Evolutionary conservation across 2,329 filamentous ascomycete species (phyloP), one percentile per base, ranked within the genome.

Genomic region (Calonectria crousiana): DNA sequence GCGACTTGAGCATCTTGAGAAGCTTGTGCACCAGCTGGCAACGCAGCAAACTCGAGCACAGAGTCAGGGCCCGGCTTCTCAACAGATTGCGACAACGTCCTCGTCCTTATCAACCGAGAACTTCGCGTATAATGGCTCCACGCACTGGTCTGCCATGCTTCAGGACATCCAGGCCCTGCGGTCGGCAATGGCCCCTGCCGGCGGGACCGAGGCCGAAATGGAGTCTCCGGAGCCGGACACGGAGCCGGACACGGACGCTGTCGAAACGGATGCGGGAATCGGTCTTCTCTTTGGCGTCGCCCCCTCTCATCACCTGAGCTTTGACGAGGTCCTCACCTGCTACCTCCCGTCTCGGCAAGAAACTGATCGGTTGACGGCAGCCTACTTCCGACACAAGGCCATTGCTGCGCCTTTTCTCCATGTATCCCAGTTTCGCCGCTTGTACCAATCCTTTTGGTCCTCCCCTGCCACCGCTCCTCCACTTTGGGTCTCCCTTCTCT

Each of bases 331-430:
- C 23, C 66, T 68, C 14, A 26, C 66, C 38, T 36, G 52, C 26
- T 60, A 49, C 16, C 66, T 68, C 38, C 66, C 66, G n/a, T 34
- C 51, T 5, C 36, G 66, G 11, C 51, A 58, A 20, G 66, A 68
- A 49, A 58, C 52, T 5, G 66, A 68, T 26, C 66, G 66, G 1
- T 28, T 68, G 52, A 68, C 52, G 11, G 36, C 66, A 11, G 5
- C 66, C 38, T 68, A 68, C 32, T 68, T 68, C n/a, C 51, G 66
- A 4, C 66, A 60, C 66, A 58, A 68, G 38, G 34, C 66, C 26
- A 58, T 58, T 6, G 51, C 51, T 9, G 51, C 52, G 18, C 66
- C 66, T 2, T 68, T 68, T 38, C 56, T 68, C 9, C 66, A 68
- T 18, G 36, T 26, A 2, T 18, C 66, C 20, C 66, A 68, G 38